Conservation (phyloP, 73 alveolate genomes). For the Symbiodinium natans region DNA sequence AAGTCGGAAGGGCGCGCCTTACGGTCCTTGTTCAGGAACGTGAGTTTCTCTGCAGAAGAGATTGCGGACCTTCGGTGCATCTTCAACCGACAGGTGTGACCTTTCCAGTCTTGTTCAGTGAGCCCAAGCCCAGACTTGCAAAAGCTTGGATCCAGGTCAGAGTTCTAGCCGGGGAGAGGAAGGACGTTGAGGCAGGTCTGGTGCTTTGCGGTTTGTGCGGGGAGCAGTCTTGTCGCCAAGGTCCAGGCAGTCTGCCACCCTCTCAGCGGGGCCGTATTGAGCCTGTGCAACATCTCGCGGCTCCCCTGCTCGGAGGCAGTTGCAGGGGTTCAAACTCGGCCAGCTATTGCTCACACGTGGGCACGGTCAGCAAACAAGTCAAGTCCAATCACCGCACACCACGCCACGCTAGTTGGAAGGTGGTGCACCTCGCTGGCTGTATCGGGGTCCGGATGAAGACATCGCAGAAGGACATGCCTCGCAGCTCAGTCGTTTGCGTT, state of each 20-base stretch:
- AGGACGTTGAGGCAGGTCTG: not conserved
- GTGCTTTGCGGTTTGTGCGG: not conserved
- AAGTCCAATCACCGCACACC: no score
- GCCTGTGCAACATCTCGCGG: conserved; percentile 29
- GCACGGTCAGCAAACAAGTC: no score
- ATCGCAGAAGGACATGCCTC: conserved; percentile 34
- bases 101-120: no score
- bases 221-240: no score
- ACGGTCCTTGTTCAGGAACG: conserved; percentile 28
- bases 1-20: no score
- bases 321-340: not conserved
- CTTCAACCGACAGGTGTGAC: conserved; percentile 26
- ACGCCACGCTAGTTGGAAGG: not conserved
- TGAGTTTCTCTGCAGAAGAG: conserved; percentile 47
- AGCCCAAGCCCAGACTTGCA: no score
- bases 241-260: conserved; percentile 78
- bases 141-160: no score
- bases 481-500: not conserved
- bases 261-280: conserved; percentile 18
- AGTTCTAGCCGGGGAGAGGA: conserved; percentile 33
- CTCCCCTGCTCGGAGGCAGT: conserved; percentile 65
- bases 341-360: no score
- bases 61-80: conserved; percentile 62
- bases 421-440: conserved; percentile 59
- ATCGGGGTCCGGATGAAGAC: conserved; percentile 65